Base-by-base conservation (phyloP, 495 filamentous ascomycete species). In the Parathielavia hyrcaniae region DNA sequence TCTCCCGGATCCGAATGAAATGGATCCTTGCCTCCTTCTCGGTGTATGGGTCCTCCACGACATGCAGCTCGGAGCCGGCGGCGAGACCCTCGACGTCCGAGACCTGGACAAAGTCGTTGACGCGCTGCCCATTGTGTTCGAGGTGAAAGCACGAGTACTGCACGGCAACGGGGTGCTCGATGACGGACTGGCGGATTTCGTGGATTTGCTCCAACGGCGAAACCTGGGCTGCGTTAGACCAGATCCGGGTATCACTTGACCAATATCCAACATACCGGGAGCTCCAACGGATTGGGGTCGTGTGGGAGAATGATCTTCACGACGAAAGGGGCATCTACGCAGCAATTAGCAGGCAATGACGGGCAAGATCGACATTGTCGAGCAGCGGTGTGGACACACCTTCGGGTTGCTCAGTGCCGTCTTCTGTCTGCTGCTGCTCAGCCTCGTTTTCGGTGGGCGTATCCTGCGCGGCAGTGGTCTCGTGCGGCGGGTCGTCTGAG, bases 71-170 rank as follows among this genome's bases (percentile, higher is more conserved):
- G 12, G 90, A 85, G 54, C 86, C 85, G 10, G 84, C 73, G 39
- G 79, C 80, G 34, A 97, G 79, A 44, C 79, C 91, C n/a, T 83
- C 77, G 20, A 97, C 87, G 69, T 97, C 95, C 26, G 91, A 93
- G 45, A 99, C 77, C 74, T 95, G 90, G 55, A 92, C 77, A 62
- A 91, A 97, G 74, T 99, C 95, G 69, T 97, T 97, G 77, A 97
- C 86, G 44, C 87, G 84, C 65, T 85, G 74, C 53, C 87, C 86
- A 20, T 89, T 83, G 75, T 88, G 83, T 69, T 97, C 91, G 43
- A 99, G 83, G 73, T 97, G 95, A 79, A 99, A 99, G 77, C 95
- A 99, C 41, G 95, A 92, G 76, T 97, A 97, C 73, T 96, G 91
- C 73, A 96, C 87, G 52, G 91, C 91, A 52, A 85, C 80, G n/a